Evolutionary conservation across 2,329 filamentous ascomycete genomes (phyloP).

Genomic region (Sporothrix euskadiensis): DNA sequence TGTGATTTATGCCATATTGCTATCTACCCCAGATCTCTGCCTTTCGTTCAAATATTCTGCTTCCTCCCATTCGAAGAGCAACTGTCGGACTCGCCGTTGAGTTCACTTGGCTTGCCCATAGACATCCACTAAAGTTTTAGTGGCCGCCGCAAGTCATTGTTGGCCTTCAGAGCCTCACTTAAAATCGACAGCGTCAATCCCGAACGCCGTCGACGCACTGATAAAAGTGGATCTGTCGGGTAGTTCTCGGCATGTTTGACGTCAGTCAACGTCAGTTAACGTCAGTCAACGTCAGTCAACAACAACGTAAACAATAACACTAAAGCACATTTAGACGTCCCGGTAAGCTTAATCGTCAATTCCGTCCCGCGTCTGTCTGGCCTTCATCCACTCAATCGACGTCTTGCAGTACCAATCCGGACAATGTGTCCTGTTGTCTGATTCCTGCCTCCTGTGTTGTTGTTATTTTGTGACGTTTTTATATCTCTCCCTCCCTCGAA

Average conservation of each 20-base stretch:
- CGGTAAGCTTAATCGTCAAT: too few relatives aligned
- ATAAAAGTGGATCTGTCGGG: background rate
- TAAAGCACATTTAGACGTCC: too few relatives aligned
- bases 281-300: background rate
- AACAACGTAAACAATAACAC: too few relatives aligned
- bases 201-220: background rate
- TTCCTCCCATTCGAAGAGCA: too few relatives aligned
- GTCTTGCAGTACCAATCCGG: background rate
- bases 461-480: too few relatives aligned
- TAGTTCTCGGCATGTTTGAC: conserved; percentile 1
- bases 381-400: background rate
- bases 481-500: too few relatives aligned
- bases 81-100: background rate
- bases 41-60: too few relatives aligned
- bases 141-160: background rate
- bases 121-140: background rate
- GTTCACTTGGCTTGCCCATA: background rate
- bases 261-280: background rate
- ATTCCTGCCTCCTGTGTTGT: too few relatives aligned
- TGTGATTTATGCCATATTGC: background rate
- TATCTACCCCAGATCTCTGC: background rate
- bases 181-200: background rate
- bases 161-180: background rate
- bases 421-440: background rate
- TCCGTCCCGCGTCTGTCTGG: too few relatives aligned